Conservation (phyloP, 164 flowering plant genomes). For the Taxillus chinensis region DNA sequence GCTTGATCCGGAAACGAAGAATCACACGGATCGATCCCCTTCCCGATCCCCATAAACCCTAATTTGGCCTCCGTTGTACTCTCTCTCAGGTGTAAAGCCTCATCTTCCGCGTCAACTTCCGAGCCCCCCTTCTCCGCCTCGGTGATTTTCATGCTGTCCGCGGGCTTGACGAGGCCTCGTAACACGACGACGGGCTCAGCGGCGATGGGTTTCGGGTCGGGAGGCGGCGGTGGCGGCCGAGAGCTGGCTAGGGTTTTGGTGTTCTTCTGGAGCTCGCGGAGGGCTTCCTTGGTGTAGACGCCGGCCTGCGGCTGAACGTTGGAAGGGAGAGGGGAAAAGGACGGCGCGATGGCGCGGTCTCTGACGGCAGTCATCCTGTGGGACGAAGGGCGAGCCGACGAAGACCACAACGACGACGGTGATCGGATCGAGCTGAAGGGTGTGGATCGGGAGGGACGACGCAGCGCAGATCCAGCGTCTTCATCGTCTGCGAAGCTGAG, state of each 20-base stretch:
- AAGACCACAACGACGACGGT: conserved; percentile 16
- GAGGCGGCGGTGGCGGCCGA: conserved; percentile 11
- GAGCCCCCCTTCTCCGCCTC: not conserved
- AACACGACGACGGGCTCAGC: conserved; percentile 58
- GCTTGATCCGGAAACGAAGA: conserved; percentile 55
- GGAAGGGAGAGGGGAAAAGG: conserved; percentile 30
- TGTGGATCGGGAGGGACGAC: conserved; percentile 11
- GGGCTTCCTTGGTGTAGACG: conserved; percentile 70
- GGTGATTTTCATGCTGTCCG: not conserved
- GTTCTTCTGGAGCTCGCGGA: conserved; percentile 85
- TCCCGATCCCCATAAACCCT: conserved; percentile 33
- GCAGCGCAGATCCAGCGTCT: conserved; percentile 20
- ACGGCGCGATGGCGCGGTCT: conserved; percentile 28
- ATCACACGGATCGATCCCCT: conserved; percentile 15
- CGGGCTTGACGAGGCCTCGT: conserved; percentile 68
- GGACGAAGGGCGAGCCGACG: conserved; percentile 26
- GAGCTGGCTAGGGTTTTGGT: conserved; percentile 56
- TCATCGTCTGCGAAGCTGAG: conserved; percentile 93
- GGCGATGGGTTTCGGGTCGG: conserved; percentile 19
- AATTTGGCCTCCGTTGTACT: conserved; percentile 15
- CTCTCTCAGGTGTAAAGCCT: conserved; percentile 14
- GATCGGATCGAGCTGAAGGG: conserved; percentile 9
- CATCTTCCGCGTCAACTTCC: not conserved
- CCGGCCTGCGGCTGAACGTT: conserved; percentile 88
- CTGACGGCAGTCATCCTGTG: conserved; percentile 44